These are phyloP conservation scores for Bothriochloa decipiens DNA, from an alignment of 176 grass and related monocot genomes.

Conservation along the genomic window DNA sequence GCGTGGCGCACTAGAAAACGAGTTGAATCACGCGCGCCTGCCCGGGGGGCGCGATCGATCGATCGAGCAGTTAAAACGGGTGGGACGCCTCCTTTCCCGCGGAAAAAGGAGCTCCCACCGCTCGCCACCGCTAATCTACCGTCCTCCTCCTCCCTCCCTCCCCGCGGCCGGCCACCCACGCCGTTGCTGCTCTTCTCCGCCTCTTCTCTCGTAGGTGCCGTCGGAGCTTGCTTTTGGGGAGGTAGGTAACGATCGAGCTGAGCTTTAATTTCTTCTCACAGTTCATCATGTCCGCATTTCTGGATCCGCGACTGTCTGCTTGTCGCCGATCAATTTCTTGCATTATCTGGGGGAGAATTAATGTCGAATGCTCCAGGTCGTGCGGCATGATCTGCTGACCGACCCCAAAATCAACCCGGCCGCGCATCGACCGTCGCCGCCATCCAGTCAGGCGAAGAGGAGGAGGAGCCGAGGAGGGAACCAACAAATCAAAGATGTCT, in stretches of 20 bases:
- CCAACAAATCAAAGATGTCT: constrained; percentile 50
- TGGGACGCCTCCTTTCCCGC: constrained; percentile 47
- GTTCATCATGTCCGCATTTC: neutral
- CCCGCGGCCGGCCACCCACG: constrained; percentile 3
- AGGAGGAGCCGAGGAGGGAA: neutral
- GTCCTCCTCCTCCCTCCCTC: neutral
- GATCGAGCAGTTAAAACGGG: constrained; percentile 45
- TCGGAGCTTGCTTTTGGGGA: constrained; percentile 38
- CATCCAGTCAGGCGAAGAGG: constrained; percentile 31
- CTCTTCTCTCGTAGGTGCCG: neutral
- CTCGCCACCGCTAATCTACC: constrained; percentile 38
- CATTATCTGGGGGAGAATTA: neutral
- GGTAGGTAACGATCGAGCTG: neutral
- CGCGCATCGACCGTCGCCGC: constrained; percentile 17
- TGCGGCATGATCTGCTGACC: constrained; percentile 54
- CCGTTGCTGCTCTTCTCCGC: neutral
- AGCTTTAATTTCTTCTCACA: neutral
- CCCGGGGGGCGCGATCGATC: neutral
- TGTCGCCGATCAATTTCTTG: neutral
- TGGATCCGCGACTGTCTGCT: neutral
- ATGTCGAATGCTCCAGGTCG: constrained; percentile 24
- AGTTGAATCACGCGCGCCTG: neutral
- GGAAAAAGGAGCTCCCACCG: constrained; percentile 48
- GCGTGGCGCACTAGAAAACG: neutral
- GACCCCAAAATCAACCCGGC: constrained; percentile 42